Conservation (phyloP, 768 basidiomycete species). For the Pleurotus pulmonarius region DNA sequence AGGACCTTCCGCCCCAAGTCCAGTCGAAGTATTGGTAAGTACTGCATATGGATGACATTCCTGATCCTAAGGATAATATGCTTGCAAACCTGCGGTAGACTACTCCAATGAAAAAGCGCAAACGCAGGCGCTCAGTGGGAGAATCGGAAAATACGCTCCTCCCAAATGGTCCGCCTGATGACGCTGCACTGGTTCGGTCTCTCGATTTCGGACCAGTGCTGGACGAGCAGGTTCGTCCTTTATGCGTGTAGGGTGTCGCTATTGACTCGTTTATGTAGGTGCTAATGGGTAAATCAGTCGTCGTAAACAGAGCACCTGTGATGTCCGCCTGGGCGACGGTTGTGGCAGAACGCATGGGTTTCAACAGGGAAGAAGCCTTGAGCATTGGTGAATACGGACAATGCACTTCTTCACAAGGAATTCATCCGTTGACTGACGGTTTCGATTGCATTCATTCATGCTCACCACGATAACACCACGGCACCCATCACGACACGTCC, state of each 20-base stretch:
- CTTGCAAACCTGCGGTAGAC: slow-evolving; percentile 23
- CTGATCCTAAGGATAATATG: slow-evolving; percentile 4
- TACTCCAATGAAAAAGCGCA: slow-evolving; percentile 48
- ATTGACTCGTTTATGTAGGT: slow-evolving; percentile 33
- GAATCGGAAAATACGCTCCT: slow-evolving; percentile 55
- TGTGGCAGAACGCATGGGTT: slow-evolving; percentile 84
- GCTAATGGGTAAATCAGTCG: slow-evolving; percentile 54
- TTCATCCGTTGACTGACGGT: too few relatives aligned
- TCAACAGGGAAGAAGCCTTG: slow-evolving; percentile 83
- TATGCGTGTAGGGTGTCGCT: background rate
- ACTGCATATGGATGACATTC: background rate
- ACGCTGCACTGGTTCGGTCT: slow-evolving; percentile 45
- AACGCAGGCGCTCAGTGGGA: slow-evolving; percentile 32
- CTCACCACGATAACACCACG: too few relatives aligned
- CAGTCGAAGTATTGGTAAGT: slow-evolving; percentile 29
- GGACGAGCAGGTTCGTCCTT: slow-evolving; percentile 52
- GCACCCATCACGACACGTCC: background rate
- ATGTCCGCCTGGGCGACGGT: slow-evolving; percentile 93
- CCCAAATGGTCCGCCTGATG: slow-evolving; percentile 46
- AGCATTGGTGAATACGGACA: slow-evolving; percentile 64
- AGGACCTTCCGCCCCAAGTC: slow-evolving; percentile 17
- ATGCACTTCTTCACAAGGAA: background rate
- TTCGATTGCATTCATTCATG: too few relatives aligned
- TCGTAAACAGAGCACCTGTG: slow-evolving; percentile 89
- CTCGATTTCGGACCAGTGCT: slow-evolving; percentile 71